These are phyloP conservation scores for Rostrohypoxylon terebratum DNA, from an alignment of 495 filamentous ascomycete genomes.

Conservation along the genomic window DNA sequence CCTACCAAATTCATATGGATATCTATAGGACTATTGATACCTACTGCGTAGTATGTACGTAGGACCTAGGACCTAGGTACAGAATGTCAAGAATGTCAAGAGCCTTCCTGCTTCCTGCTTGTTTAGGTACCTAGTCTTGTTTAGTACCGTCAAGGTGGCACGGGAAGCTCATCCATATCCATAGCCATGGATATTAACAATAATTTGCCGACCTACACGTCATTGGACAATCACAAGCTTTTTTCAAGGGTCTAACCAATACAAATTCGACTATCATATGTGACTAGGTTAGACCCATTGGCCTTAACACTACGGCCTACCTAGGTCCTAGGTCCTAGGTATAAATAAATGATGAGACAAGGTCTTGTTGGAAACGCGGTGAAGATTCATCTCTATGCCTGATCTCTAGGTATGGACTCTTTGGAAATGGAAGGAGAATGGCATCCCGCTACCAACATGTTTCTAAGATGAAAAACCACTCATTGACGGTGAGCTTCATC, in stretches of 20 bases:
- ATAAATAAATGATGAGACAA: not conserved
- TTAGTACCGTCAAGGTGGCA: not conserved
- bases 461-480: slow-evolving; percentile 15
- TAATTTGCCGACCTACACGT: slow-evolving; percentile 2
- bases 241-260: slow-evolving; percentile 28
- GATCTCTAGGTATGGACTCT: no score
- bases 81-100: not conserved
- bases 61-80: no score
- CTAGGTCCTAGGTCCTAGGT: not conserved
- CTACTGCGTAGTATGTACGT: no score
- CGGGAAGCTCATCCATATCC: no score
- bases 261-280: slow-evolving; percentile 13
- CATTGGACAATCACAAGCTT: slow-evolving; percentile 22
- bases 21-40: no score
- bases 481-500: slow-evolving; percentile 16
- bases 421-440: not conserved
- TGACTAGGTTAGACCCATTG: slow-evolving; percentile 15
- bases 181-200: not conserved
- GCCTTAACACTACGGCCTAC: slow-evolving; percentile 5
- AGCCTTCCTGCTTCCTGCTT: not conserved
- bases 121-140: not conserved
- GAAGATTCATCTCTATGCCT: slow-evolving; percentile 13
- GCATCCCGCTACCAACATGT: slow-evolving; percentile 7
- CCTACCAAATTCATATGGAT: not conserved
- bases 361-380: slow-evolving; percentile 33